A percentile compares a stretch with the other conserved stretches of the same genome.
Conservation (phyloP, 2,329 filamentous ascomycete species). For the Claviceps spartinae region DNA sequence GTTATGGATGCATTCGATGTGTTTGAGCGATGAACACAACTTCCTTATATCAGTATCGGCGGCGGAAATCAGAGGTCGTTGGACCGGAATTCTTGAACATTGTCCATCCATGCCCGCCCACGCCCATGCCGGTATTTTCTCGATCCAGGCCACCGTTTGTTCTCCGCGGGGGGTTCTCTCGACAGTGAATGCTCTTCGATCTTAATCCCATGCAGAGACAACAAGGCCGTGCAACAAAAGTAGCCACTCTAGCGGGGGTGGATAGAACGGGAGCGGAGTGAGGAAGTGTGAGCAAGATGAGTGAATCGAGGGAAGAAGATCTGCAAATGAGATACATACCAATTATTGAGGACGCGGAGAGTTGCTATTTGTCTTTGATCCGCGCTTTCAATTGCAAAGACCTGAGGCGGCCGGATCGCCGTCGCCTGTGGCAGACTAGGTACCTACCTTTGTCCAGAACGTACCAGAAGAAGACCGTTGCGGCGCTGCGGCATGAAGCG, state of each 20-base stretch:
- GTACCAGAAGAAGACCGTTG: background rate
- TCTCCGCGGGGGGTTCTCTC: too few relatives aligned
- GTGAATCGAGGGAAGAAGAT: background rate
- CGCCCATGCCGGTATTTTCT: background rate
- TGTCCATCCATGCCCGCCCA: background rate
- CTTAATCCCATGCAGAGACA: background rate
- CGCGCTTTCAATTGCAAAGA: background rate
- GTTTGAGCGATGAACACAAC: too few relatives aligned
- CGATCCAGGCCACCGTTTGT: too few relatives aligned
- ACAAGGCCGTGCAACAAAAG: background rate
- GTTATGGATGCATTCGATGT: too few relatives aligned
- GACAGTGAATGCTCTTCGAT: too few relatives aligned
- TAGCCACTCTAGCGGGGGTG: background rate
- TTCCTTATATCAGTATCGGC: slow-evolving; percentile 2
- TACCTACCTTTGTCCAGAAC: too few relatives aligned
- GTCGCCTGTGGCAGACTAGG: background rate
- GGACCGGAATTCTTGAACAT: background rate
- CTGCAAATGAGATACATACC: background rate
- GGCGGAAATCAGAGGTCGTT: slow-evolving; percentile 1
- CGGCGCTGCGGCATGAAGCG: background rate
- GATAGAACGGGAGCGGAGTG: background rate
- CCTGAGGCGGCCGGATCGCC: background rate
- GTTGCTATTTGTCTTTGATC: background rate
- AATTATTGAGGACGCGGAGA: background rate
- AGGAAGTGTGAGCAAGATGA: background rate